Evolutionary conservation across 2,329 filamentous ascomycete genomes (phyloP), one percentile per base, ranked within the genome.

Genomic region (Stachybotrys elegans): DNA sequence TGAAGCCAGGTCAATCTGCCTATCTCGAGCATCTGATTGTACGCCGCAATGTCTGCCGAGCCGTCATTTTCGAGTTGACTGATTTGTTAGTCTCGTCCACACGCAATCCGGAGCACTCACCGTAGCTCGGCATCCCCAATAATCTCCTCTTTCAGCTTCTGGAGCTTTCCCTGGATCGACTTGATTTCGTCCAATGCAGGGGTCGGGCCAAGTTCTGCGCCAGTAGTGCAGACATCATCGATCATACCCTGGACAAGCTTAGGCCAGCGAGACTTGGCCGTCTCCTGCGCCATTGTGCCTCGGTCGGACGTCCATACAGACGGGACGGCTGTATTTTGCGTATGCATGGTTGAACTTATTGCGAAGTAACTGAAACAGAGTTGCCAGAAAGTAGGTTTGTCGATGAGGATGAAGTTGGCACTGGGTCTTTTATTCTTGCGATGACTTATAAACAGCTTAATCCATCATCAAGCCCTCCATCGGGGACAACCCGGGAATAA

Each of bases 241-340:
- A 46, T 43, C 44, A 46, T 46, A 35, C 40, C 34, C 40, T 46
- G 44, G 7, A 46, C 44, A 40, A 46, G 34, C 40, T 46, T 46
- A 17, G 44, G 44, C 44, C 44, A 46, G 29, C 44, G 40, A 32
- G 40, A 22, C 25, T 32, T 41, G 36, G 44, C 44, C 34, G 44
- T 46, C 32, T 46, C 40, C 13, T 25, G 34, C 22, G 40, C 44
- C 44, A 46, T 46, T 32, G 44, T 42, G 16, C 44, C 44, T 27
- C 22, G 27, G 32, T 46, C 40, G 17, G 44, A 46, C 20, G 44
- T 46, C 44, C 44, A 46, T 22, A 46, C 32, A 17, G 41, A 37
- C 41, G 29, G 41, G 19, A 43, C 40, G 22, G 5, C 19, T 16
- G 22, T 25, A 16, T 17, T 29, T 43, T 41, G 31, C 22, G 36